Conservation (phyloP, 345 rosid species). For the Boechera retrofracta region DNA sequence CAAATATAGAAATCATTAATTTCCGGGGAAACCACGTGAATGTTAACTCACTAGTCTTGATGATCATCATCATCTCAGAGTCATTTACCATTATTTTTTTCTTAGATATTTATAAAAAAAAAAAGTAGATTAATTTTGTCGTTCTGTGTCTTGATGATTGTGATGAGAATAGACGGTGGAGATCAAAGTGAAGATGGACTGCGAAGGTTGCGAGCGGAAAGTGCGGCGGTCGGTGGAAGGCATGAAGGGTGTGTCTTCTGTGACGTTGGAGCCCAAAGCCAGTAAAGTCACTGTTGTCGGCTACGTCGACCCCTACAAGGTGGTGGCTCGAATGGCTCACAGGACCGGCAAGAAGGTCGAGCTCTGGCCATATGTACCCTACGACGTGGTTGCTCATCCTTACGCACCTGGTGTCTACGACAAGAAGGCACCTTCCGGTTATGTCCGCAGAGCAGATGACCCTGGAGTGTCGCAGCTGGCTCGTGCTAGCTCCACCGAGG, state of each 20-base stretch:
- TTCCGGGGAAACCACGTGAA: constrained; percentile 29
- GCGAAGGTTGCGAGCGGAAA: constrained; percentile 96
- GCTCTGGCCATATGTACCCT: constrained; percentile 96
- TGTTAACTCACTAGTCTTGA: neutral
- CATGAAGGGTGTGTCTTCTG: constrained; percentile 89
- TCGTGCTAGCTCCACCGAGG: constrained; percentile 97
- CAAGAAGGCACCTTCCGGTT: constrained; percentile 88
- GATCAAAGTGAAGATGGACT: constrained; percentile 85
- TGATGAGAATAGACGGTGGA: constrained; percentile 70
- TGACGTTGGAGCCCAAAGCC: constrained; percentile 79
- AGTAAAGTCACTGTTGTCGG: constrained; percentile 88
- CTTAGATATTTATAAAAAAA: neutral
- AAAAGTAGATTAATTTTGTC: constrained; percentile 16
- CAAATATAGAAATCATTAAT: neutral
- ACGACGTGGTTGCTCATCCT: constrained; percentile 90
- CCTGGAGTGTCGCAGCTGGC: constrained; percentile 71
- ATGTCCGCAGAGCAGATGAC: constrained; percentile 71
- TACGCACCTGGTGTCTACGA: constrained; percentile 90
- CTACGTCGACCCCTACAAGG: constrained; percentile 79
- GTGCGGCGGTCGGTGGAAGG: constrained; percentile 83
- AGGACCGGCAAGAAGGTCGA: constrained; percentile 95
- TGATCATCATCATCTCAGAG: constrained; percentile 5
- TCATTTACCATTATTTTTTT: neutral
- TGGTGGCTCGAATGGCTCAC: constrained; percentile 77
- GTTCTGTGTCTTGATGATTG: neutral